Base-by-base conservation (phyloP, 768 basidiomycete species). In the Rubroboletus satanas region DNA sequence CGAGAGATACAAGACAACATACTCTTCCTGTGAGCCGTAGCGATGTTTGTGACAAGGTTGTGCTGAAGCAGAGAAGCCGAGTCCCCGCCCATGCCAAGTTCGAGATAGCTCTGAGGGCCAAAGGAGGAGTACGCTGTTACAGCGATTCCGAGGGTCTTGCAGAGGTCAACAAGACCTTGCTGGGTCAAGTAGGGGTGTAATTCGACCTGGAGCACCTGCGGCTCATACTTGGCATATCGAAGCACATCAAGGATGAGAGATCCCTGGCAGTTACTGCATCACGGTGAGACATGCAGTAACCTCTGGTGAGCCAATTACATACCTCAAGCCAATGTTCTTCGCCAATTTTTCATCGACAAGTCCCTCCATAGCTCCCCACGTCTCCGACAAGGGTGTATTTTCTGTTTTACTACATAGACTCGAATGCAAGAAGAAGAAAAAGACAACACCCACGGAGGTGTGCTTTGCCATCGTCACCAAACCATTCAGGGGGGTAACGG, bases 401-500 rank as follows among this genome's bases (percentile, higher is more conserved):
- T 81, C 81, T 85, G 58, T 42, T 43, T 43, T 6, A 50, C 26
- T 45, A 32, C 9, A 28, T 59, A n/a, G 58, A 46, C 26, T 32
- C 2, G 14, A 50, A 33, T 51, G 2, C 10, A 39, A 8, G 18
- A 43, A 39, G 14, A 31, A 33, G 6, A 10, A 38, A 11, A n/a
- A 54, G 50, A 49, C 12, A 35, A 31, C 18, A 70, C 76, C 70
- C 70, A 84, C 85, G 79, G 37, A 85, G 77, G 60, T 83, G 72
- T 32, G 90, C 83, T 62, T 82, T 83, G 55, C 81, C 81, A 64
- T 90, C 84, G 49, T 88, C 85, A 32, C 81, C 85, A 49, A 71
- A 82, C 93, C 93, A 94, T 66, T 86, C 90, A 9, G 90, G 84
- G 41, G 93, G 91, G 71, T 90, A 93, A 57, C 83, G 81, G 64